Evolutionary conservation across 139 green algal species (phyloP), one percentile per base, ranked within the genome.

Genomic region (Monoraphidium neglectum): DNA sequence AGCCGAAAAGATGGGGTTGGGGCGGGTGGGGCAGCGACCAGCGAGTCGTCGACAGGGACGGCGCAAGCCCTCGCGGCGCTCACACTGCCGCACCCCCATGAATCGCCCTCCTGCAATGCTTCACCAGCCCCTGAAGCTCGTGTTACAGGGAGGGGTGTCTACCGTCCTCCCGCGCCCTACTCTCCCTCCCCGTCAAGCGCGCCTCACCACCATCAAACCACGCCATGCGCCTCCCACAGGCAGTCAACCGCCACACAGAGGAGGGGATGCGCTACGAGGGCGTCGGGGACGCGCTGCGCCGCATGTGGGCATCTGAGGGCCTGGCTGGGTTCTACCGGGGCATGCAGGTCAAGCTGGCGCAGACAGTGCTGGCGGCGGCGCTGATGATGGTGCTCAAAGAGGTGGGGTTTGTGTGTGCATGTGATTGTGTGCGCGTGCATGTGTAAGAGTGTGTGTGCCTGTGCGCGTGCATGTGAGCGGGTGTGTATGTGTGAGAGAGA

Each of bases 301-400:
- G 87, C 59, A 97, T 97, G 76, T 46, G 79, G 21, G 59, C 78
- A n/a, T 46, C 59, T 1, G 90, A 97, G 66, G 93, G 91, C 35
- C 4, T 90, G n/a, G 53, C 64, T 3, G 91, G 79, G 1, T 92
- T 95, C 68, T 97, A 93, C 80, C 87, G 88, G 72, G 75, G 90
- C 51, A 87, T 95, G 81, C 74, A 80, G 24, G 80, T 91, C 3
- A 97, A 97, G 85, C 90, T 97, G 60, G 72, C 93, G 61, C 93
- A 97, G 86, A 94, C 86, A 38, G 88, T 97, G 35, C 73, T 97
- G 74, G 90, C 89, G 10, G 93, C 93, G 3, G 90, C 93, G 1
- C 76, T 97, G 76, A 76, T 97, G 70, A 95, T 96, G 84, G 71
- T 88, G 49, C 86, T 91, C 76, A 96, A 96, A 77, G 93, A 97